These are phyloP conservation scores for Neurospora sp. DNA, from an alignment of 495 filamentous ascomycete species.

Conservation along the genomic window DNA sequence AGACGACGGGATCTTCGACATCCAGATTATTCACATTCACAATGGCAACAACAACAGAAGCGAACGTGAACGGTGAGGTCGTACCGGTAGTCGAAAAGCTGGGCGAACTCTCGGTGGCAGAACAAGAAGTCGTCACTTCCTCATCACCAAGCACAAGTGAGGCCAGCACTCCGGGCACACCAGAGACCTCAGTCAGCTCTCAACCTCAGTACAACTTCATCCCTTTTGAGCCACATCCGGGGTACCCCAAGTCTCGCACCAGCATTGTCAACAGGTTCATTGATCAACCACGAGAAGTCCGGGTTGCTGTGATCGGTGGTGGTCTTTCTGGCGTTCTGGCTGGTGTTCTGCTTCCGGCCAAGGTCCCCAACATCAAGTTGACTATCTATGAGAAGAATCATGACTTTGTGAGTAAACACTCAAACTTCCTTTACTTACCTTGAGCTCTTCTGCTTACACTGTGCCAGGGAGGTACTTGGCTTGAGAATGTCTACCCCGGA, in stretches of 20 bases:
- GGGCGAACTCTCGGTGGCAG: not conserved
- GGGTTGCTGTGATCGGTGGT: slow-evolving; percentile 55
- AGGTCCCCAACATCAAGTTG: slow-evolving; percentile 46
- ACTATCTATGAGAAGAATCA: slow-evolving; percentile 67
- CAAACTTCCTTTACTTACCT: too few species aligned
- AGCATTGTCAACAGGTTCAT: slow-evolving; percentile 40
- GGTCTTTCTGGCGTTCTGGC: slow-evolving; percentile 54
- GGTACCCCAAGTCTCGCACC: slow-evolving; percentile 17
- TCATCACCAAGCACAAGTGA: not conserved
- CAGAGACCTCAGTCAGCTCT: not conserved
- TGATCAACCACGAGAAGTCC: slow-evolving; percentile 45
- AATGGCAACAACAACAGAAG: not conserved
- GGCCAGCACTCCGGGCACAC: not conserved
- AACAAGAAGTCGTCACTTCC: not conserved
- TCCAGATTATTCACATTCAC: not conserved
- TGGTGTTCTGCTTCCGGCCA: slow-evolving; percentile 49
- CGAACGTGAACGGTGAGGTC: not conserved
- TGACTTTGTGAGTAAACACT: slow-evolving; percentile 35
- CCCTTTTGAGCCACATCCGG: slow-evolving; percentile 1
- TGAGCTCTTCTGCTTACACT: slow-evolving; percentile 2
- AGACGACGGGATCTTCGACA: not conserved
- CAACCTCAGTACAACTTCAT: not conserved
- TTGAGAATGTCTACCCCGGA: slow-evolving; percentile 61
- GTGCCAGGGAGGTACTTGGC: slow-evolving; percentile 55
- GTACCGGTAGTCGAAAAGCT: slow-evolving; percentile 3